Evolutionary conservation across 1,284 basidiomycete species (phyloP), one percentile per base, ranked within the genome.

Genomic region (Rhodotorula sp.): DNA sequence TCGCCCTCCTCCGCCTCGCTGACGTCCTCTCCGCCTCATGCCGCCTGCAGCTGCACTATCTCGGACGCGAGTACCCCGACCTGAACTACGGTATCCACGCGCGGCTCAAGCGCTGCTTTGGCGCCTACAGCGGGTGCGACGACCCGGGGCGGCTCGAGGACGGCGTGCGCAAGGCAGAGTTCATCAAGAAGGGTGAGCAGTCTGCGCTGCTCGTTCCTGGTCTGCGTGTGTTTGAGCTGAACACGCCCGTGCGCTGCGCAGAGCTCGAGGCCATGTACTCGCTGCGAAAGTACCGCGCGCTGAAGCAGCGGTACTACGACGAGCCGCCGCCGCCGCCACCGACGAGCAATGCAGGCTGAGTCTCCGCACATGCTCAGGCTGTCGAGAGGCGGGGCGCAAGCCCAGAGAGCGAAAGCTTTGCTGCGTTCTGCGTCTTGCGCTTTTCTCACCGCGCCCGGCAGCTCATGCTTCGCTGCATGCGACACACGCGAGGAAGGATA

Each of bases 21-120:
- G 34, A 34, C 34, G 34, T 34, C 13, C 19, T 55, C 21, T 45
- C 45, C 34, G 14, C 41, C 19, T 7, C 16, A 13, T 7, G 7
- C 59, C 34, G 1, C 56, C 4, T 10, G 4, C 63, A 75, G 73
- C 71, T 76, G 16, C 56, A 55, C 55, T 66, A 69, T 60, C 60
- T 76, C 48, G 73, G 65, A 8, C 66, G 68, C 10, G 73, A 76
- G 50, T 76, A 76, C 65, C 75, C 75, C 19, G 75, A 76, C 44
- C 72, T 67, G 1, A 61, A 61, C 53, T 76, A 76, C 63, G 71
- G 64, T 34, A 67, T 71, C 5, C 64, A 68, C 25, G 50, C 71
- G 57, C 66, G 70, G 34, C 65, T 76, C 23, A 73, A 73, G 63
- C 54, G 34, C 52, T 76, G 75, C 65, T 76, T 76, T 67, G 55